Conservation (phyloP, 345 rosid species). For the Ceriops decandra region DNA sequence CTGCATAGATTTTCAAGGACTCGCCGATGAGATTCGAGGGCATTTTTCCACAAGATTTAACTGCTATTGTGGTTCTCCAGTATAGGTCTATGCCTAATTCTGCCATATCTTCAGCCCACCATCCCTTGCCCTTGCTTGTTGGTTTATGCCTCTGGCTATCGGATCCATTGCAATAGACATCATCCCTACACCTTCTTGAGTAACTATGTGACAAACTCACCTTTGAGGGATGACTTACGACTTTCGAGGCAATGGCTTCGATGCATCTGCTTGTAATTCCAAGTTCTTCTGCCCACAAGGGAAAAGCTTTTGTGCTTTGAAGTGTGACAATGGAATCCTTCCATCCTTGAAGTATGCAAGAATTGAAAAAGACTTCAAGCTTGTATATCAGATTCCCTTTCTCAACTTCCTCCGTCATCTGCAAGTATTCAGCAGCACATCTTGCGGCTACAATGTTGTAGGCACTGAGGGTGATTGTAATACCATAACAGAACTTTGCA, state of each 20-base stretch:
- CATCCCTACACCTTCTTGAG: slow-evolving; percentile 80
- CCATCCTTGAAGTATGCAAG: slow-evolving; percentile 92
- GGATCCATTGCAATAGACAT: slow-evolving; percentile 53
- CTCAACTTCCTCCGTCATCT: slow-evolving; percentile 95
- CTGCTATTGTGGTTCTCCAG: slow-evolving; percentile 85
- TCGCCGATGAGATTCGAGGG: slow-evolving; percentile 69
- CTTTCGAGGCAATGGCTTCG: slow-evolving; percentile 70
- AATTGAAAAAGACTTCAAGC: slow-evolving; percentile 83
- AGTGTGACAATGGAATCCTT: slow-evolving; percentile 79
- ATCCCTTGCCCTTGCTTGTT: slow-evolving; percentile 54
- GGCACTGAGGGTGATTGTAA: slow-evolving; percentile 86
- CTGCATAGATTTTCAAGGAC: slow-evolving; percentile 76
- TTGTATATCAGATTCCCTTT: slow-evolving; percentile 92
- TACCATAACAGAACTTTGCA: slow-evolving; percentile 95
- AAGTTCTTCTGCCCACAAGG: slow-evolving; percentile 84
- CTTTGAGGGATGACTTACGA: slow-evolving; percentile 66
- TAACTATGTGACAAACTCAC: slow-evolving; percentile 77
- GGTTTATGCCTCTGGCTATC: slow-evolving; percentile 51
- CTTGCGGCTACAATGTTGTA: slow-evolving; percentile 85
- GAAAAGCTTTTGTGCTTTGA: slow-evolving; percentile 68
- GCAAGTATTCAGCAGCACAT: slow-evolving; percentile 88
- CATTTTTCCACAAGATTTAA: slow-evolving; percentile 75
- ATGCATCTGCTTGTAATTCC: slow-evolving; percentile 87
- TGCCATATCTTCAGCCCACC: slow-evolving; percentile 99
- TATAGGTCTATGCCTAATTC: slow-evolving; percentile 84